Conservation (phyloP, 2,329 filamentous ascomycete species). For the Colletotrichum cuscutae region DNA sequence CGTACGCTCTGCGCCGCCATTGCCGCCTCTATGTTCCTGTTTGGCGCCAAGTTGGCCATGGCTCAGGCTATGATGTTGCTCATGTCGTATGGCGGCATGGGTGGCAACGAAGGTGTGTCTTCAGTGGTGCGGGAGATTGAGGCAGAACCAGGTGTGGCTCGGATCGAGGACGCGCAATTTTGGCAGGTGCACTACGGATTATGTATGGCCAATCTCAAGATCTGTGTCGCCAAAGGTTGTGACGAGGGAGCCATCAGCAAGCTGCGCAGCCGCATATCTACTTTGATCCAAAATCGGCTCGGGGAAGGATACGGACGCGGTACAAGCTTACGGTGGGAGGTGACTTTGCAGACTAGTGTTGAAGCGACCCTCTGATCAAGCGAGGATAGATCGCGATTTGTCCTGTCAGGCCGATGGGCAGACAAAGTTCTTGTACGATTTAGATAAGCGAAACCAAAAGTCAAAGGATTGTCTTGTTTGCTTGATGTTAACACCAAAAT, state of each 20-base stretch:
- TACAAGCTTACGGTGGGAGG: conserved; percentile 88
- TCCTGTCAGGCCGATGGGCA: background rate
- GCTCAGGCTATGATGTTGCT: conserved; percentile 93
- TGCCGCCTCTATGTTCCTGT: conserved; percentile 86
- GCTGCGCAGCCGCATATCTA: conserved; percentile 79
- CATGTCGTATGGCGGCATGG: conserved; percentile 77
- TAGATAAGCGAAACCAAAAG: background rate
- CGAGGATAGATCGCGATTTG: background rate
- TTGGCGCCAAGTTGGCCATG: conserved; percentile 85
- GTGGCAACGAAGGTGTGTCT: conserved; percentile 62
- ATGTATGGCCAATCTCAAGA: conserved; percentile 92
- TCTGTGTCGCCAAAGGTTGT: conserved; percentile 72
- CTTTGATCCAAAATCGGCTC: conserved; percentile 84
- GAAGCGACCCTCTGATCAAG: conserved; percentile 39
- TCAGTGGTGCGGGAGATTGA: conserved; percentile 88
- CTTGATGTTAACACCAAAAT: background rate
- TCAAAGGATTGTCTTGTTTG: background rate
- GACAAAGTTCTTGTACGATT: background rate
- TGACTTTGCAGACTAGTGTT: conserved; percentile 81
- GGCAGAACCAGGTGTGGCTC: conserved; percentile 77
- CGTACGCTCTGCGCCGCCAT: conserved; percentile 83
- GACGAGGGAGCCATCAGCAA: conserved; percentile 78
- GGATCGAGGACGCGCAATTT: conserved; percentile 91
- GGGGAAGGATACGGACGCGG: conserved; percentile 89
- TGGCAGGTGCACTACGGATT: conserved; percentile 99